Evolutionary conservation across 495 filamentous ascomycete species (phyloP).

Genomic region (Acidiella bohemica): DNA sequence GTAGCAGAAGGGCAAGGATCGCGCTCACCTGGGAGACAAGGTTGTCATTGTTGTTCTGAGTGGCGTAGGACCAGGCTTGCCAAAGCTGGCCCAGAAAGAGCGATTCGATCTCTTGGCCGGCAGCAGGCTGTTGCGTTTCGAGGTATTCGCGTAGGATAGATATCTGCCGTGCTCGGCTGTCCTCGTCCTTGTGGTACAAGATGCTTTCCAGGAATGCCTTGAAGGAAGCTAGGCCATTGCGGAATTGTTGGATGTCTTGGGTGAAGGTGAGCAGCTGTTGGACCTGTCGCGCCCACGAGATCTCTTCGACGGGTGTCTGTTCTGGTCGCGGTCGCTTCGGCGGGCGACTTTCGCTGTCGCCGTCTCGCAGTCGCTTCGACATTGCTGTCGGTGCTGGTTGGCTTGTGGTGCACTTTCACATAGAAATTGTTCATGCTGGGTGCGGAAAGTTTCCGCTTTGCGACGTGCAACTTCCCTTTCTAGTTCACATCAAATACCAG

Average conservation of each 20-base stretch:
- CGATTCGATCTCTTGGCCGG: slow-evolving; percentile 38
- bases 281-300: slow-evolving; percentile 20
- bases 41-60: slow-evolving; percentile 56
- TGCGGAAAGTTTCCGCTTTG: neutral
- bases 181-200: slow-evolving; percentile 29
- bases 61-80: slow-evolving; percentile 64
- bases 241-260: slow-evolving; percentile 18
- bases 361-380: slow-evolving; percentile 14
- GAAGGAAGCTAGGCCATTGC: slow-evolving; percentile 46
- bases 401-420: neutral
- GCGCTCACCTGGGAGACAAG: slow-evolving; percentile 62
- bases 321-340: slow-evolving; percentile 16
- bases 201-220: slow-evolving; percentile 62
- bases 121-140: slow-evolving; percentile 46
- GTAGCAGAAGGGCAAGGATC: slow-evolving; percentile 61
- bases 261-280: slow-evolving; percentile 17
- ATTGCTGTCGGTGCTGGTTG: neutral
- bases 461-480: too few species aligned
- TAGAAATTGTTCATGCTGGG: neutral
- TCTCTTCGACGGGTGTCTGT: slow-evolving; percentile 14
- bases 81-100: slow-evolving; percentile 60
- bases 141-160: slow-evolving; percentile 60
- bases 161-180: slow-evolving; percentile 20
- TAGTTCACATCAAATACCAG: too few species aligned
- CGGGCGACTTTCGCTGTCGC: slow-evolving; percentile 1